Evolutionary conservation across 805 yeast genomes (phyloP), one percentile per base, ranked within the genome.

Genomic region (Nakazawaea anatomiae): DNA sequence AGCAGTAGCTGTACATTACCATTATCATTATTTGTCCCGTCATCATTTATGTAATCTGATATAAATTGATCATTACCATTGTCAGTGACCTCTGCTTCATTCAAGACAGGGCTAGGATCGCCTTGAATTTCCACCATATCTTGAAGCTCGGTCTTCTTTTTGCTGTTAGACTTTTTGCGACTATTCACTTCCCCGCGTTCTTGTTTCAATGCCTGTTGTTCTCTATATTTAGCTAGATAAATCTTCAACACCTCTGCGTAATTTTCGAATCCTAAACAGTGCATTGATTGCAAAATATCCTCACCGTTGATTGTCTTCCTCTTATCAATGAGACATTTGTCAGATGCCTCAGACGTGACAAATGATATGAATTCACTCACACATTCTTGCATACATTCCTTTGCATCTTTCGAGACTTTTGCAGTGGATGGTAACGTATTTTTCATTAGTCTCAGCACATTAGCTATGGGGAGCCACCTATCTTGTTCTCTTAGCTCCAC

Each of bases 401-500:
- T 85, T 42, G 91, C 87, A 59, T 86, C 94, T 59, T 85, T 86
- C 27, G 89, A 82, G 1, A 86, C 82, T 59, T 86, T 86, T 9
- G 91, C 92, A 38, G 83, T 81, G 10, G 74, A 68, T 3, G 94
- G 92, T 32, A 86, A 68, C 2, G 92, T 85, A 51, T 69, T 73
- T 60, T 87, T 87, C 92, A 86, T 87, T 47, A 87, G 78, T 48
- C 92, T 70, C n/a, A 86, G 85, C 53, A 81, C 86, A 54, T 79
- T 79, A 39, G 84, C 84, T 52, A 79, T 79, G 32, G 84, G 84
- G 27, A 79, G 69, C 83, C 83, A 79, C 52, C 79, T 71, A 59
- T 78, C 83, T 61, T 79, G 83, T 58, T 79, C 83, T 50, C 82
- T 69, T 41, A 81, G 73, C 58, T 82, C 85, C 52, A 68, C 71